A percentile compares a stretch with the other conserved stretches of the same genome.
These are phyloP conservation scores for Candida qinlingensis DNA, from an alignment of 805 yeast species.

Conservation along the genomic window DNA sequence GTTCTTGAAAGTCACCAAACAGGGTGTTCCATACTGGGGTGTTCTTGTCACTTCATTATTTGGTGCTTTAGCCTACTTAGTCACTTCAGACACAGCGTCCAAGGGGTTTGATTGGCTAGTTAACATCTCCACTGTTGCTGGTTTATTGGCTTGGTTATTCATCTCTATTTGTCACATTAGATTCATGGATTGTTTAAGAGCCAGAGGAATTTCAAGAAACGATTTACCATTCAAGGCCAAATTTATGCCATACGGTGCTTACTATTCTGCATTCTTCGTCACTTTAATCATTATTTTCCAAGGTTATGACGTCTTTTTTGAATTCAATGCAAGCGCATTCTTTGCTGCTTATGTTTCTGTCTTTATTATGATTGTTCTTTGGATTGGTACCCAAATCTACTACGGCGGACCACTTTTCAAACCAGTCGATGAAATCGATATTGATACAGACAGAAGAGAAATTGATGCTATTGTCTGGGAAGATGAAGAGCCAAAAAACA, in stretches of 20 bases:
- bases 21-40: conserved; percentile 59
- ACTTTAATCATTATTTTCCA: conserved; percentile 60
- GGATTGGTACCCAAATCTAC: conserved; percentile 50
- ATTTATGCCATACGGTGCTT: conserved; percentile 63
- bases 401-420: conserved; percentile 41
- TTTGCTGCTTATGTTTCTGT: conserved; percentile 74
- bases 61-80: conserved; percentile 62
- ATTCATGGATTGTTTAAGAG: conserved; percentile 60
- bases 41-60: conserved; percentile 53
- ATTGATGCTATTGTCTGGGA: conserved; percentile 46
- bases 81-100: conserved; percentile 43
- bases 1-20: conserved; percentile 42
- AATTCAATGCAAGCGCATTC: conserved; percentile 45
- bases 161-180: conserved; percentile 66
- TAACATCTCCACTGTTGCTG: conserved; percentile 71
- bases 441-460: conserved; percentile 25
- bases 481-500: conserved; percentile 41
- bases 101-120: conserved; percentile 68
- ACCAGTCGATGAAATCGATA: conserved; percentile 21
- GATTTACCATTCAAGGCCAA: conserved; percentile 69
- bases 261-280: conserved; percentile 53
- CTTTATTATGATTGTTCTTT: conserved; percentile 50
- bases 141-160: conserved; percentile 67
- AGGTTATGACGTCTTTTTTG: conserved; percentile 58
- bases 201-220: conserved; percentile 61